A percentile compares a stretch with the other conserved stretches of the same genome.
phyloP scores from a whole-genome alignment of 2,329 filamentous ascomycete species.

The Sporothrix pseudoabietina region DNA sequence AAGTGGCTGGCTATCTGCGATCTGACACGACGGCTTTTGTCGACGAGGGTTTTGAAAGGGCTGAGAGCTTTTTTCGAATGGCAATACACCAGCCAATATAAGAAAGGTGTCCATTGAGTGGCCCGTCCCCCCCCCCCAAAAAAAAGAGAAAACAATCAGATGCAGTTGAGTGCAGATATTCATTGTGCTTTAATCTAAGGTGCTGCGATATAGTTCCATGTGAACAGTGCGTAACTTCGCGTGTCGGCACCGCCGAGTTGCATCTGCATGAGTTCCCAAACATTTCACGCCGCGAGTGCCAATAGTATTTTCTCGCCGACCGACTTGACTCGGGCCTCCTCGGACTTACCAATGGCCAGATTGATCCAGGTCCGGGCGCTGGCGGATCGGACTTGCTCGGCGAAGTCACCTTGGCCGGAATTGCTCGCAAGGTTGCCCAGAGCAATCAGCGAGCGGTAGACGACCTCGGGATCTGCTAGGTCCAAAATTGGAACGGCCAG shows the following conservation, averaged over 20 bases:
- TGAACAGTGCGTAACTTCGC: neutral
- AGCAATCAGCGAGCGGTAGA: conserved; percentile 81
- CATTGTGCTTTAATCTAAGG: too few relatives aligned
- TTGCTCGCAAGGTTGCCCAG: conserved; percentile 68
- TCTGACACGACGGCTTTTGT: too few relatives aligned
- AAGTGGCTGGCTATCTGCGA: too few relatives aligned
- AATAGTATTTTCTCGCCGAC: conserved; percentile 27
- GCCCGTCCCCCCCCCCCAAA: too few relatives aligned
- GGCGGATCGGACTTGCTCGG: conserved; percentile 8
- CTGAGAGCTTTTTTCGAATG: too few relatives aligned
- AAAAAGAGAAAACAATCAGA: too few relatives aligned
- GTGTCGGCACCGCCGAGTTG: neutral
- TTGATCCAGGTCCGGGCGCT: conserved; percentile 44
- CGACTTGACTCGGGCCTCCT: conserved; percentile 51
- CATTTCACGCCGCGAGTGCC: conserved; percentile 19
- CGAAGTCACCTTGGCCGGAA: conserved; percentile 49
- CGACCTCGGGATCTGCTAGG: conserved; percentile 76
- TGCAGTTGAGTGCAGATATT: too few relatives aligned
- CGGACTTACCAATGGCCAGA: conserved; percentile 48
- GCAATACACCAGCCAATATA: too few relatives aligned
- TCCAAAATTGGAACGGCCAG: conserved; percentile 64
- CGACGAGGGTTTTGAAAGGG: too few relatives aligned
- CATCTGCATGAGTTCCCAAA: neutral
- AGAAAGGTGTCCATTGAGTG: too few relatives aligned
- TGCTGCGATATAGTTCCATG: neutral